phyloP scores from a whole-genome alignment of 768 basidiomycete genomes.

The Termitomyces bulborhizus region DNA sequence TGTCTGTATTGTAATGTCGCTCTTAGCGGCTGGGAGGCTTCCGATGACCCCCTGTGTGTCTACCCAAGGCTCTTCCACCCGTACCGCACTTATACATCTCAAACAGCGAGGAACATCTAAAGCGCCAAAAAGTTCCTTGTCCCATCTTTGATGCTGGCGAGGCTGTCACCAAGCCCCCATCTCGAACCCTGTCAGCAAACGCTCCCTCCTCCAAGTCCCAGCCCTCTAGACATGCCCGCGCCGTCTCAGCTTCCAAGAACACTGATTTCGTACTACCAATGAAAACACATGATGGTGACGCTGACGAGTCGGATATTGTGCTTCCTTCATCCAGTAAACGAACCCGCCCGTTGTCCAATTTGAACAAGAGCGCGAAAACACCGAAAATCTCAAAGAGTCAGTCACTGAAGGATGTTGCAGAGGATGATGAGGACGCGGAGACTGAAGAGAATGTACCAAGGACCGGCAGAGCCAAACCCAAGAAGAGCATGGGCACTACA shows the following conservation, averaged over 20 bases:
- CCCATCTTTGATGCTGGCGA: conserved; percentile 31
- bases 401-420: conserved; percentile 15
- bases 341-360: conserved; percentile 4
- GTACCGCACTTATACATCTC: conserved; percentile 1
- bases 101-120: conserved; percentile 68
- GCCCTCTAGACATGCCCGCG: conserved; percentile 20
- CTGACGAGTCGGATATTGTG: conserved; percentile 12
- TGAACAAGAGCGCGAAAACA: conserved; percentile 13
- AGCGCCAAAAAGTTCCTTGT: conserved; percentile 41
- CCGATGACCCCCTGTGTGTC: conserved; percentile 83
- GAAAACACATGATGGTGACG: conserved; percentile 35
- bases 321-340: conserved; percentile 13
- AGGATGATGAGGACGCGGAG: conserved; percentile 20
- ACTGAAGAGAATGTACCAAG: conserved; percentile 12
- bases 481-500: conserved; percentile 5
- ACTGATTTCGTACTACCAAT: conserved; percentile 30
- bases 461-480: conserved; percentile 4
- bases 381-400: conserved; percentile 11
- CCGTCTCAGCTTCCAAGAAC: conserved; percentile 23
- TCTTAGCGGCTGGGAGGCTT: conserved; percentile 81
- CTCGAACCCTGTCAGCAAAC: conserved; percentile 21
- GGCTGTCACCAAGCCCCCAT: conserved; percentile 17
- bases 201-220: conserved; percentile 25
- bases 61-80: conserved; percentile 1
- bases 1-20: conserved; percentile 82